These are phyloP conservation scores for Byssochlamys sp. DNA, from an alignment of 2,329 filamentous ascomycete species.

Conservation along the genomic window DNA sequence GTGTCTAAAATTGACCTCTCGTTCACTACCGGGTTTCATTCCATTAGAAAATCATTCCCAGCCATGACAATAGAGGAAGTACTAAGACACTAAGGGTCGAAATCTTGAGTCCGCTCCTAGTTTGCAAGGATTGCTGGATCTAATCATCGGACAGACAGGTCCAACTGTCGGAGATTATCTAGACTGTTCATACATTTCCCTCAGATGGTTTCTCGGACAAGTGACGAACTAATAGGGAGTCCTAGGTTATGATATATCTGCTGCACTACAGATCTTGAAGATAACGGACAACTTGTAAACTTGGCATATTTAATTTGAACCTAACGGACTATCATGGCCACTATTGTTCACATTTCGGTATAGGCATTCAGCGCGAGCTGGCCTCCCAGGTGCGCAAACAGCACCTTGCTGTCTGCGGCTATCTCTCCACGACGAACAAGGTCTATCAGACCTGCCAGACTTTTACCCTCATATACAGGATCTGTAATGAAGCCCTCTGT, in stretches of 20 bases:
- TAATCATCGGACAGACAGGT: too few relatives aligned
- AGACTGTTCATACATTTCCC: too few relatives aligned
- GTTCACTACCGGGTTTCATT: slow-evolving; percentile 2
- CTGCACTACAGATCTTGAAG: too few relatives aligned
- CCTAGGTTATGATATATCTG: too few relatives aligned
- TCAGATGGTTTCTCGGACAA: too few relatives aligned
- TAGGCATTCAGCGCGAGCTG: slow-evolving; percentile 63
- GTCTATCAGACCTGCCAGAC: slow-evolving; percentile 61
- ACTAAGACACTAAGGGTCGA: too few relatives aligned
- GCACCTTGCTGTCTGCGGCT: slow-evolving; percentile 48
- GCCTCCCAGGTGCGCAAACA: slow-evolving; percentile 64
- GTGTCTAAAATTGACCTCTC: slow-evolving; percentile 24
- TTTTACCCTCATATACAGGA: slow-evolving; percentile 69
- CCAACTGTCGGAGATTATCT: too few relatives aligned
- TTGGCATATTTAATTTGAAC: neutral
- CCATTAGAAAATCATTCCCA: too few relatives aligned
- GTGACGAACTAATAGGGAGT: too few relatives aligned
- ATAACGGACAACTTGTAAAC: neutral
- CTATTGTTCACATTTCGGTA: slow-evolving; percentile 30
- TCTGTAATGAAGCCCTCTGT: slow-evolving; percentile 67
- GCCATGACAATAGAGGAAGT: too few relatives aligned
- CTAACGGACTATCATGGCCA: neutral
- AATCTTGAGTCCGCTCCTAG: too few relatives aligned
- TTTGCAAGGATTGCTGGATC: too few relatives aligned
- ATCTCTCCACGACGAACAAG: slow-evolving; percentile 56